These are phyloP conservation scores for Dryas integrifolia DNA, from an alignment of 331 rosid genomes.

Conservation along the genomic window DNA sequence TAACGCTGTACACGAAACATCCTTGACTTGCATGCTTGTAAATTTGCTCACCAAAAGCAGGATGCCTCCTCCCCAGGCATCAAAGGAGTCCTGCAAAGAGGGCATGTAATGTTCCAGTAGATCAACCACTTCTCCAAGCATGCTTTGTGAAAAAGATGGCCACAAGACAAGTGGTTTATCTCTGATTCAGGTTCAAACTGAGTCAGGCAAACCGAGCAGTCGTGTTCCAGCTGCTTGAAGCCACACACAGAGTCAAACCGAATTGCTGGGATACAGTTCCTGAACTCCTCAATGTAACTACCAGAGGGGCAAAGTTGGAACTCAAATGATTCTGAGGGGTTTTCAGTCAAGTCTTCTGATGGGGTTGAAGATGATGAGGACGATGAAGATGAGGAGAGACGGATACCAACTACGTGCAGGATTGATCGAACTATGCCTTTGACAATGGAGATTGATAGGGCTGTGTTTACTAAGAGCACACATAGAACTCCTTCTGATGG, in stretches of 20 bases:
- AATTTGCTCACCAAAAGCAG: constrained; percentile 48
- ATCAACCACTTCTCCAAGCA: constrained; percentile 94
- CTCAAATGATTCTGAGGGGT: constrained; percentile 47
- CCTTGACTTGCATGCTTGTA: constrained; percentile 22
- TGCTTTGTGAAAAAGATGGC: constrained; percentile 73
- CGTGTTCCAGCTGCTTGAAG: constrained; percentile 48
- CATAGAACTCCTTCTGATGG: constrained; percentile 87
- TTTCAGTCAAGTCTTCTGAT: constrained; percentile 40
- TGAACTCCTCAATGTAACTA: constrained; percentile 53
- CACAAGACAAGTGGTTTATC: constrained; percentile 69
- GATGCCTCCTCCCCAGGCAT: constrained; percentile 65
- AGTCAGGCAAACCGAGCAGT: constrained; percentile 74
- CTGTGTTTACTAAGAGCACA: constrained; percentile 65
- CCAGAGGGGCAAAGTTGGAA: constrained; percentile 39
- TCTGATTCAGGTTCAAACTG: constrained; percentile 70
- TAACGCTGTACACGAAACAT: constrained; percentile 52
- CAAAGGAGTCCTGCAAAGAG: constrained; percentile 85
- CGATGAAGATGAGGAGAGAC: constrained; percentile 27
- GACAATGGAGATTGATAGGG: constrained; percentile 65
- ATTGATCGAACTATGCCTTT: constrained; percentile 71
- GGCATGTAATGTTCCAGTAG: constrained; percentile 91
- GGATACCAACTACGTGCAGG: constrained; percentile 65
- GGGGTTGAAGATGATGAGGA: constrained; percentile 33
- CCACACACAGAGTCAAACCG: constrained; percentile 44
- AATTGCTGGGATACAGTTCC: constrained; percentile 50